A percentile compares a stretch with the other conserved stretches of the same genome.
These are phyloP conservation scores for Citrullus amarus DNA, from an alignment of 306 rosid genomes.

Conservation along the genomic window DNA sequence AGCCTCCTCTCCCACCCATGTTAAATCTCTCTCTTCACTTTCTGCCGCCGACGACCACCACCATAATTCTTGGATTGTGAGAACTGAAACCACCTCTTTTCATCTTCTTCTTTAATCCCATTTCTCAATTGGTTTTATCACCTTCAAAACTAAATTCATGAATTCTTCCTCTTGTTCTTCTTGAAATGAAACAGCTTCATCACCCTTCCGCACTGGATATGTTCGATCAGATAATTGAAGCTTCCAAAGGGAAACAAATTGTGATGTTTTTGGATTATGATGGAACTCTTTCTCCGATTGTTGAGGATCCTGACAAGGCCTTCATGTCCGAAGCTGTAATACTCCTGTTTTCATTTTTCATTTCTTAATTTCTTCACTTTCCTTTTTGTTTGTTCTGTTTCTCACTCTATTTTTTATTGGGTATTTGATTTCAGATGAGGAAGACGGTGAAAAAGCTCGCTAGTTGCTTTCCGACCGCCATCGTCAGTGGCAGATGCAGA, in stretches of 20 bases:
- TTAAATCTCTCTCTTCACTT: constrained; percentile 38
- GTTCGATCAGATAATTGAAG: constrained; percentile 66
- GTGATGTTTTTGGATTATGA: constrained; percentile 90
- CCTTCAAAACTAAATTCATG: not conserved
- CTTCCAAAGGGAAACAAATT: constrained; percentile 67
- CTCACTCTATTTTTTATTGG: not conserved
- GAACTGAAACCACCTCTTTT: not conserved
- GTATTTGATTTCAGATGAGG: constrained; percentile 55
- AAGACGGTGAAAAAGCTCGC: constrained; percentile 70
- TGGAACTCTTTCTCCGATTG: constrained; percentile 90
- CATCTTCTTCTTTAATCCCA: no score
- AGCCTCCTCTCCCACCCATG: constrained; percentile 81
- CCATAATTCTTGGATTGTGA: constrained; percentile 58
- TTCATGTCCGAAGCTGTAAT: constrained; percentile 70
- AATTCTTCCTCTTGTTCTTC: not conserved
- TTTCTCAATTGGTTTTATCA: not conserved
- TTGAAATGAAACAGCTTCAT: constrained; percentile 25
- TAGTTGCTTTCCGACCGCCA: constrained; percentile 74
- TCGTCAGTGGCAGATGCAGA: constrained; percentile 89
- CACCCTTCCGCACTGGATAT: constrained; percentile 85
- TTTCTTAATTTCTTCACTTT: not conserved
- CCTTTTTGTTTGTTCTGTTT: not conserved
- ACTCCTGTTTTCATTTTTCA: not conserved
- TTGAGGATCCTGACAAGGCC: constrained; percentile 74
- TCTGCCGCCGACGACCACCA: constrained; percentile 16